Base-by-base conservation (phyloP, 441 rosid genomes). In the Codiaeum variegatum region DNA sequence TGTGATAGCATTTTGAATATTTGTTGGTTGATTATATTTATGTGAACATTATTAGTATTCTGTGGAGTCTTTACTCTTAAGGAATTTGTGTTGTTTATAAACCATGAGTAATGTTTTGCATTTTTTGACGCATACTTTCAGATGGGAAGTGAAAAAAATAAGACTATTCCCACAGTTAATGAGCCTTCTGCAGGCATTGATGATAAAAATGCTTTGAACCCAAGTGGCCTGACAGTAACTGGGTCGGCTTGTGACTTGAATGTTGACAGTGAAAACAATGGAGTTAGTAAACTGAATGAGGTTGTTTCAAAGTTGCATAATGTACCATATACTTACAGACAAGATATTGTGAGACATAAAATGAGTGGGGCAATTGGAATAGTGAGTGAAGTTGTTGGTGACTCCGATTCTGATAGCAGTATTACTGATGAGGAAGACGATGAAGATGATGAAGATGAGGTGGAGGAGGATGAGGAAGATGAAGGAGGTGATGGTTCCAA, bases 321-420 rank as follows among this genome's bases (percentile, higher is more conserved):
- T 70, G 82, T 80, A 55, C 90, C 88, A 1, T 83, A 77, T 74
- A 76, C 90, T 66, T 93, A 90, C 72, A 79, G 94, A 70, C 89
- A 95, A 80, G 99, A 95, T 83, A 81, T 91, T 71, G 97, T 95
- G 61, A 85, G 83, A 69, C 86, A 83, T 80, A 88, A 80, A 67
- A 83, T 18, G 44, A 85, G 64, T 64, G 87, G 88, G 58, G 78
- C 72, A 52, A 79, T 90, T 71, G 99, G 99, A 62, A 83, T 95
- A 83, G 98, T 95, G 59, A 87, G 90, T 69, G 97, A 89, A 80
- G 96, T 91, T 73, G 92, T 94, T 34, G 95, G 97, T 74, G 98
- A 90, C 78, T 90, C 92, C 0, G 98, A 95, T 83, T 88, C 98
- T 24, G 97, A 93, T 61, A 83, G 82, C 62, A 91, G 86, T 64